These are phyloP conservation scores for Neobulgaria alba DNA, from an alignment of 2,329 filamentous ascomycete genomes.

Conservation along the genomic window DNA sequence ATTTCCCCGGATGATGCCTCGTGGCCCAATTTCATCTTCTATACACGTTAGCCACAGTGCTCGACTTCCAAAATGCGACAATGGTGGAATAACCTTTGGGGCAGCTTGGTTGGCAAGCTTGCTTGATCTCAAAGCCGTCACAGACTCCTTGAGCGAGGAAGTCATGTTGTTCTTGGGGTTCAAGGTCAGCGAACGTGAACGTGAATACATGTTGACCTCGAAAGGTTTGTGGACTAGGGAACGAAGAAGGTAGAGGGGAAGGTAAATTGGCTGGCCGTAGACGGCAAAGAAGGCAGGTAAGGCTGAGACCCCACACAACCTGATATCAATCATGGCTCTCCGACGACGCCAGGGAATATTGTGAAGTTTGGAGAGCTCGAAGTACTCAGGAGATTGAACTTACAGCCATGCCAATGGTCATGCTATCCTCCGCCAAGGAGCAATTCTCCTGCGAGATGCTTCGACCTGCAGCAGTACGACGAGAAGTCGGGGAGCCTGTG, in stretches of 20 bases:
- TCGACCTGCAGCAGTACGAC: conserved; percentile 30
- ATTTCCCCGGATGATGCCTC: conserved; percentile 33
- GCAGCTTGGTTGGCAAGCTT: conserved; percentile 46
- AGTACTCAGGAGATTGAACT: too few species aligned
- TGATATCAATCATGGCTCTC: too few species aligned
- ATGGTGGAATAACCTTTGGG: conserved; percentile 38
- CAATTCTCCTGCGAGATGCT: conserved; percentile 32
- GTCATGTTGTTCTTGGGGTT: conserved; percentile 16
- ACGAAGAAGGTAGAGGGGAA: too few species aligned
- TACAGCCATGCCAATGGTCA: conserved; percentile 2
- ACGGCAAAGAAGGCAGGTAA: too few species aligned
- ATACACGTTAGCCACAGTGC: conserved; percentile 28
- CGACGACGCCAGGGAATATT: too few species aligned
- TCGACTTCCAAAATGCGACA: conserved; percentile 1
- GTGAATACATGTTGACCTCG: neutral
- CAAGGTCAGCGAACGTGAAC: conserved; percentile 7
- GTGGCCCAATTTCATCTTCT: conserved; percentile 42
- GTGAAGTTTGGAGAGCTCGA: too few species aligned
- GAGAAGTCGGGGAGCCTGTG: conserved; percentile 35
- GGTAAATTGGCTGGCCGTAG: too few species aligned
- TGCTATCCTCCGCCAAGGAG: conserved; percentile 16
- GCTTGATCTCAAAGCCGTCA: conserved; percentile 41
- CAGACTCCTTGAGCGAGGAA: conserved; percentile 28
- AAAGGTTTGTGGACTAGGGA: too few species aligned
- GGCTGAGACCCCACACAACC: too few species aligned